These are phyloP conservation scores for Cladobotryum mycophilum DNA, from an alignment of 2,329 filamentous ascomycete genomes.

Conservation along the genomic window DNA sequence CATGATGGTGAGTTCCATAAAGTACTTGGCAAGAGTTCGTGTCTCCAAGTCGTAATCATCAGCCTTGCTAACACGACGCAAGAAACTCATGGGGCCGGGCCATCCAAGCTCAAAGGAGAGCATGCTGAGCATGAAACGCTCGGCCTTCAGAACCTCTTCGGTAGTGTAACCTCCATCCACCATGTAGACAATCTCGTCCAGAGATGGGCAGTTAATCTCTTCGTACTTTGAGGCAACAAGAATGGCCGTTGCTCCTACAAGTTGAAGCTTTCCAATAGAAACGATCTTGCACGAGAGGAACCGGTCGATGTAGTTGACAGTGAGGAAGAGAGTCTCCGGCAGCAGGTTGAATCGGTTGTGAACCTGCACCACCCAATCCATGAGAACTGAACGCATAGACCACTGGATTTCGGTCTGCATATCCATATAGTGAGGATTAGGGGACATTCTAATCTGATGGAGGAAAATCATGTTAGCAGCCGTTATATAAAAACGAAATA, in stretches of 20 bases:
- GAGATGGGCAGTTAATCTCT: constrained; percentile 94
- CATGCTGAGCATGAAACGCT: constrained; percentile 97
- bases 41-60: constrained; percentile 97
- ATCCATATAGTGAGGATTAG: constrained; percentile 93
- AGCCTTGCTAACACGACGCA: constrained; percentile 94
- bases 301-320: constrained; percentile 94
- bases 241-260: constrained; percentile 92
- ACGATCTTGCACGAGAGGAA: constrained; percentile 94
- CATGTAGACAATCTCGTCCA: constrained; percentile 97
- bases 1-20: constrained; percentile 94
- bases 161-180: constrained; percentile 84
- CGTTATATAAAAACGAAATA: background rate
- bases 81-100: constrained; percentile 98
- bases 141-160: constrained; percentile 93
- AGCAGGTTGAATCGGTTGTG: constrained; percentile 86
- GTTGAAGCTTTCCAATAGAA: constrained; percentile 87
- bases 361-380: constrained; percentile 98
- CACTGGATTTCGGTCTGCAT: constrained; percentile 95
- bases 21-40: constrained; percentile 93
- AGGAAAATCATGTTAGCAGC: constrained; percentile 13
- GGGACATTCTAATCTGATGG: constrained; percentile 69
- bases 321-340: constrained; percentile 90
- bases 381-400: constrained; percentile 95
- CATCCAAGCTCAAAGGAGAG: constrained; percentile 92
- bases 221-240: constrained; percentile 97